Conservation (phyloP, 495 filamentous ascomycete genomes). For the Hyaloscypha finlandica region DNA sequence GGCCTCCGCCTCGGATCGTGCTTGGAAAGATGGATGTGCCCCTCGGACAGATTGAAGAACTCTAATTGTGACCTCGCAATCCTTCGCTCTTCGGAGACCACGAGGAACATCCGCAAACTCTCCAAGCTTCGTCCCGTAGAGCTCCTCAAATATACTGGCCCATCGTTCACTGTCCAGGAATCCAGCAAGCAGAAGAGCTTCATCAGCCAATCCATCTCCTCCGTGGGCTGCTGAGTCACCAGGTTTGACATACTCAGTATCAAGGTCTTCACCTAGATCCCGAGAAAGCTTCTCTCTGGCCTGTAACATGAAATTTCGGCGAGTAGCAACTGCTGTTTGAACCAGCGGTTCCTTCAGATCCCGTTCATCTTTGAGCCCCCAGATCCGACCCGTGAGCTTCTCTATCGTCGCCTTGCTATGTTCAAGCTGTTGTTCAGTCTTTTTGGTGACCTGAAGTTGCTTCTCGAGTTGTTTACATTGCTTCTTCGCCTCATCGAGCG, state of each 20-base stretch:
- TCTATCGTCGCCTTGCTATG: background rate
- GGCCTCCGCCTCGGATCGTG: background rate
- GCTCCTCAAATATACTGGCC: background rate
- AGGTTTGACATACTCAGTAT: background rate
- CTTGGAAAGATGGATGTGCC: background rate
- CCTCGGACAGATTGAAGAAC: background rate
- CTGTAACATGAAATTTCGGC: background rate
- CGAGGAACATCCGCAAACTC: background rate
- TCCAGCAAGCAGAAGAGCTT: background rate
- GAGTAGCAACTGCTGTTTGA: background rate
- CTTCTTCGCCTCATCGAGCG: no score
- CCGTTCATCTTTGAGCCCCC: background rate
- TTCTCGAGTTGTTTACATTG: no score
- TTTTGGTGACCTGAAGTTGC: no score
- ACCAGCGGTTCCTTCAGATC: background rate
- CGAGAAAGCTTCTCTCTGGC: background rate
- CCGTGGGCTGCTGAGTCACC: background rate
- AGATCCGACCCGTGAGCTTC: background rate
- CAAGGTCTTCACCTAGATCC: background rate
- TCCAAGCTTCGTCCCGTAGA: background rate
- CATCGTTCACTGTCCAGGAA: background rate
- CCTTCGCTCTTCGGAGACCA: background rate
- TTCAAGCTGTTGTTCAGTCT: background rate
- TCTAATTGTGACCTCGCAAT: background rate
- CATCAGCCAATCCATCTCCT: background rate